A percentile compares a stretch with the other conserved stretches of the same genome.
These are phyloP conservation scores for Sarocladium kiliense DNA, from an alignment of 2,329 filamentous ascomycete genomes.

Conservation along the genomic window DNA sequence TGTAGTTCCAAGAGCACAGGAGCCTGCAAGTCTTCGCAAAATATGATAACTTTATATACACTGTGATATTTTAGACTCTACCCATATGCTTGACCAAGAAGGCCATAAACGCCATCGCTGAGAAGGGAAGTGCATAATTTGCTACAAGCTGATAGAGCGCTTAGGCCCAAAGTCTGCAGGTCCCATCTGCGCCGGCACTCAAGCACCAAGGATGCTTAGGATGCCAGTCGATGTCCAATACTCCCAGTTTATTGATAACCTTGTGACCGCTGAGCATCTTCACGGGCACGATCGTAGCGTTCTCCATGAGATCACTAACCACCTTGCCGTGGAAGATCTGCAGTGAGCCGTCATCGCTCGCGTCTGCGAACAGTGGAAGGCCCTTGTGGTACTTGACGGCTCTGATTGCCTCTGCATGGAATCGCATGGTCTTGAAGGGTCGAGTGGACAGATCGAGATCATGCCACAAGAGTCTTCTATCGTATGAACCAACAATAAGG, in stretches of 20 bases:
- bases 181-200: constrained; percentile 90
- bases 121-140: background rate
- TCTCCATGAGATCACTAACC: constrained; percentile 90
- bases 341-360: constrained; percentile 87
- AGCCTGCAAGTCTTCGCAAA: too few relatives aligned
- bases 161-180: constrained; percentile 81
- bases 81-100: background rate
- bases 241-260: constrained; percentile 78
- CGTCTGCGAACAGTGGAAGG: constrained; percentile 85
- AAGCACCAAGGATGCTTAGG: constrained; percentile 90
- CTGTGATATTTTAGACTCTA: background rate
- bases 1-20: too few relatives aligned
- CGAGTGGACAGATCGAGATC: constrained; percentile 86
- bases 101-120: constrained; percentile 5
- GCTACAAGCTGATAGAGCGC: background rate
- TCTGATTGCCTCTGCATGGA: constrained; percentile 88
- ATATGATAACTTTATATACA: background rate
- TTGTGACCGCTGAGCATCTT: constrained; percentile 91
- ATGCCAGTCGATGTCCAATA: constrained; percentile 96
- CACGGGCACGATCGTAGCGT: constrained; percentile 90
- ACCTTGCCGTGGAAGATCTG: constrained; percentile 98
- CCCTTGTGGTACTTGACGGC: constrained; percentile 82
- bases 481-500: constrained; percentile 89
- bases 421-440: constrained; percentile 94
- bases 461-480: constrained; percentile 91